Conservation (phyloP, 805 yeast genomes). For the Saturnispora hagleri region DNA sequence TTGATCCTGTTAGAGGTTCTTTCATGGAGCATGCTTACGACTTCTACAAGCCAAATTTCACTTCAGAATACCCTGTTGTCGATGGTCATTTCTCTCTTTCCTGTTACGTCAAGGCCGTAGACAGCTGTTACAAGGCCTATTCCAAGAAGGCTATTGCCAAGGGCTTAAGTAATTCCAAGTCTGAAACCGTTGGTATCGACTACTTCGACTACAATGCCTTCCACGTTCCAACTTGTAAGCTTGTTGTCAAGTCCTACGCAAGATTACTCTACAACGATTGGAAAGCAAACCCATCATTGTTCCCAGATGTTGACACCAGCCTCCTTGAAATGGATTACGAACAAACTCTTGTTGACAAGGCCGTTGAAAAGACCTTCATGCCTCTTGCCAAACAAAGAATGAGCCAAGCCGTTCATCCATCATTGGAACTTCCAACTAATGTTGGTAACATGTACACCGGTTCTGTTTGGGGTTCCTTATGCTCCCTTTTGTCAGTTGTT, state of each 20-base stretch:
- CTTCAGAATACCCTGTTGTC: conserved; percentile 92
- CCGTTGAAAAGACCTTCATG: conserved; percentile 78
- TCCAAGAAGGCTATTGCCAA: conserved; percentile 60
- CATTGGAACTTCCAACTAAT: conserved; percentile 84
- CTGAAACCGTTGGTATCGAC: conserved; percentile 55
- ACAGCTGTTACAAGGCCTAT: conserved; percentile 74
- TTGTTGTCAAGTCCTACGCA: conserved; percentile 87
- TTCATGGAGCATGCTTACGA: conserved; percentile 96
- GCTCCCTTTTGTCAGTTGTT: conserved; percentile 70
- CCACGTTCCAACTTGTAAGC: conserved; percentile 98
- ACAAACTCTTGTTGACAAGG: conserved; percentile 67
- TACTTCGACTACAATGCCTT: conserved; percentile 88
- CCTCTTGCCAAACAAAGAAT: conserved; percentile 61
- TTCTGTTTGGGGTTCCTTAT: conserved; percentile 77
- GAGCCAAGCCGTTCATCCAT: conserved; percentile 65
- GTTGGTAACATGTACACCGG: conserved; percentile 98
- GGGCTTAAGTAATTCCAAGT: conserved; percentile 35
- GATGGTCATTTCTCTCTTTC: conserved; percentile 94
- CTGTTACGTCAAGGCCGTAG: conserved; percentile 91
- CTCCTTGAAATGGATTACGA: conserved; percentile 58
- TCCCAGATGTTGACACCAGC: conserved; percentile 45
- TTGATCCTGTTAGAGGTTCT: conserved; percentile 83
- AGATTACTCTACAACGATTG: conserved; percentile 86
- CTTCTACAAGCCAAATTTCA: conserved; percentile 96
- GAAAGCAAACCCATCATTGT: conserved; percentile 55